Conservation (phyloP, 2,329 filamentous ascomycete genomes). For the Hymenoscyphus fructigenus region DNA sequence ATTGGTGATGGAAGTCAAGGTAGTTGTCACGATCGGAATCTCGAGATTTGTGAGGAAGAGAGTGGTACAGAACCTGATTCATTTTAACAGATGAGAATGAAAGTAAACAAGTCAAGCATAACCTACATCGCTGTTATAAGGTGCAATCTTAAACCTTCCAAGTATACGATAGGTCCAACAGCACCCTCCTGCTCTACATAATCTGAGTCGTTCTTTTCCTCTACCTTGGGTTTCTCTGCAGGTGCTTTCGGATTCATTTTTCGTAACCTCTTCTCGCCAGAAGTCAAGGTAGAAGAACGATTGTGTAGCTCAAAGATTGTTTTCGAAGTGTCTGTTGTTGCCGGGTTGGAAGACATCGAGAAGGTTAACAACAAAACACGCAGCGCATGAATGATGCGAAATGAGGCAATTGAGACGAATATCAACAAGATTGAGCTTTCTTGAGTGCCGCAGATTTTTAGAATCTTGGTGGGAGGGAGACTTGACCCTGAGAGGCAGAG, state of each 20-base stretch:
- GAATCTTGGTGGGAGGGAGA: too few relatives aligned
- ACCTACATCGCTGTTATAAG: neutral
- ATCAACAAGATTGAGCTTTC: too few relatives aligned
- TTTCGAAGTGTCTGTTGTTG: neutral
- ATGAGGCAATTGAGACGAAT: too few relatives aligned
- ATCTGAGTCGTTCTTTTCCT: neutral
- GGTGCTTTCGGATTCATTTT: neutral
- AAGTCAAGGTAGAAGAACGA: neutral
- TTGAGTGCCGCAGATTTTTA: too few relatives aligned
- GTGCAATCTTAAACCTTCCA: neutral
- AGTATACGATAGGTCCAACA: neutral
- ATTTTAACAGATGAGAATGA: neutral
- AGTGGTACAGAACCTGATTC: conserved; percentile 5
- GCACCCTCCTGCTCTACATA: neutral
- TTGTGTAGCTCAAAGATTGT: neutral
- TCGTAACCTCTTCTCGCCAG: neutral
- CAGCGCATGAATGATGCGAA: too few relatives aligned
- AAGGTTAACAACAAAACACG: neutral
- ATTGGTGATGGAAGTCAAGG: conserved; percentile 7
- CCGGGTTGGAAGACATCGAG: neutral
- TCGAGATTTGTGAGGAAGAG: conserved; percentile 14
- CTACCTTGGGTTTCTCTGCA: neutral
- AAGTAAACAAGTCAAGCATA: neutral
- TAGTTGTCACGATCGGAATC: conserved; percentile 13
- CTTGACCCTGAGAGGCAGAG: too few relatives aligned